These are phyloP conservation scores for Boletus sp. DNA, from an alignment of 768 basidiomycete species.

Conservation along the genomic window DNA sequence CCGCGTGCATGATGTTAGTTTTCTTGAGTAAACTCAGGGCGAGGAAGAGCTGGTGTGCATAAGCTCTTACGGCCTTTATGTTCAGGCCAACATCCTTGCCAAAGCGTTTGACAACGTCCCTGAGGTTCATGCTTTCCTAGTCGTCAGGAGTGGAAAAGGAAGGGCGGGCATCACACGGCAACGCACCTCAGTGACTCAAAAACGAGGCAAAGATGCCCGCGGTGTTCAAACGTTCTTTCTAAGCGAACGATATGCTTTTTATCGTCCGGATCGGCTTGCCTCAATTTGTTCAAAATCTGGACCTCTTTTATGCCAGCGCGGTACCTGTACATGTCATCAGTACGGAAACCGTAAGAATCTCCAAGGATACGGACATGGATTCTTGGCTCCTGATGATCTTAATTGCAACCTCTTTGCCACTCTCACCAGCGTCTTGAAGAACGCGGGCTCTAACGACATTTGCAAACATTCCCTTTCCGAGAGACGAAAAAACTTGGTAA, in stretches of 20 bases:
- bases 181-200: slow-evolving; percentile 89
- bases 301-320: slow-evolving; percentile 92
- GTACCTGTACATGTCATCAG: slow-evolving; percentile 55
- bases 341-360: background rate
- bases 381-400: slow-evolving; percentile 96
- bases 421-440: slow-evolving; percentile 56
- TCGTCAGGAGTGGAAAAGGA: slow-evolving; percentile 14
- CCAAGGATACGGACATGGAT: slow-evolving; percentile 69
- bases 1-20: slow-evolving; percentile 94
- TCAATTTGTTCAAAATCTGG: slow-evolving; percentile 82
- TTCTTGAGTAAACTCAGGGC: slow-evolving; percentile 82
- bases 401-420: slow-evolving; percentile 85
- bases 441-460: slow-evolving; percentile 91
- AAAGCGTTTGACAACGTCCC: slow-evolving; percentile 96
- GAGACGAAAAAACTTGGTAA: slow-evolving; percentile 90
- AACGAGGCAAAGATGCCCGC: slow-evolving; percentile 93
- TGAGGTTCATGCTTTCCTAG: slow-evolving; percentile 83
- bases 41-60: slow-evolving; percentile 94
- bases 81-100: slow-evolving; percentile 98
- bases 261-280: slow-evolving; percentile 90
- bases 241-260: slow-evolving; percentile 95
- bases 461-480: slow-evolving; percentile 99
- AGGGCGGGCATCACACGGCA: background rate
- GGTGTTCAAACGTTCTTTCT: slow-evolving; percentile 93
- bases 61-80: slow-evolving; percentile 96